Conservation (phyloP, 345 rosid genomes). For the Gossypium australe region DNA sequence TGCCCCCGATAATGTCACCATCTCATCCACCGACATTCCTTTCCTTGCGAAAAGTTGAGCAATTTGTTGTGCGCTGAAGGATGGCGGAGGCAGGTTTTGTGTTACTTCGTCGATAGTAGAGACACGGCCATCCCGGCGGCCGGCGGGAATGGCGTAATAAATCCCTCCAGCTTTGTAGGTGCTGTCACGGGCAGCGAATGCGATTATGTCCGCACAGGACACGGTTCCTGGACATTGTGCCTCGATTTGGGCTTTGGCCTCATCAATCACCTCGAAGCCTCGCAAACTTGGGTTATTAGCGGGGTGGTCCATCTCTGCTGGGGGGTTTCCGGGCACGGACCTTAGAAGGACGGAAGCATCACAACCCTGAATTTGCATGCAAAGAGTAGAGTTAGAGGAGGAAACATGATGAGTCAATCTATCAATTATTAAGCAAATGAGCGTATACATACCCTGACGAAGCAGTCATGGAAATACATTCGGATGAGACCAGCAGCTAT, state of each 20-base stretch:
- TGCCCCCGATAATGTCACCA: slow-evolving; percentile 47
- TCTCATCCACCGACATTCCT: slow-evolving; percentile 34
- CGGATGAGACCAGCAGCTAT: slow-evolving; percentile 34
- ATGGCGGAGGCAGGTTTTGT: slow-evolving; percentile 25
- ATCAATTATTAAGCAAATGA: background rate
- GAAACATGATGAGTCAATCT: background rate
- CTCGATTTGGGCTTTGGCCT: slow-evolving; percentile 36
- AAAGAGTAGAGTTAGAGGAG: background rate
- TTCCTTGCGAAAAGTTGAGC: slow-evolving; percentile 24
- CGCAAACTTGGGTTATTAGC: slow-evolving; percentile 35
- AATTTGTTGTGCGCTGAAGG: slow-evolving; percentile 24
- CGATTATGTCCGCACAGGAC: slow-evolving; percentile 46
- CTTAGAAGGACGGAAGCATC: slow-evolving; percentile 39
- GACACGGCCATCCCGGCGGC: slow-evolving; percentile 41
- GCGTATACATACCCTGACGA: slow-evolving; percentile 5
- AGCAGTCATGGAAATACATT: slow-evolving; percentile 28
- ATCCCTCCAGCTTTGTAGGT: slow-evolving; percentile 21
- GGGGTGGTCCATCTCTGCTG: slow-evolving; percentile 30
- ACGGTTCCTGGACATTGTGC: slow-evolving; percentile 32
- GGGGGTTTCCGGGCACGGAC: slow-evolving; percentile 17
- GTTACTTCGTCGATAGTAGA: slow-evolving; percentile 20
- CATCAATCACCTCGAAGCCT: slow-evolving; percentile 44
- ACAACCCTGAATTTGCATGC: background rate
- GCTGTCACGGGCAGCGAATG: slow-evolving; percentile 44
- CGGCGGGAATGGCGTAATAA: slow-evolving; percentile 29